phyloP scores from a whole-genome alignment of 2,329 filamentous ascomycete genomes.

The Pseudogymnoascus destructans region DNA sequence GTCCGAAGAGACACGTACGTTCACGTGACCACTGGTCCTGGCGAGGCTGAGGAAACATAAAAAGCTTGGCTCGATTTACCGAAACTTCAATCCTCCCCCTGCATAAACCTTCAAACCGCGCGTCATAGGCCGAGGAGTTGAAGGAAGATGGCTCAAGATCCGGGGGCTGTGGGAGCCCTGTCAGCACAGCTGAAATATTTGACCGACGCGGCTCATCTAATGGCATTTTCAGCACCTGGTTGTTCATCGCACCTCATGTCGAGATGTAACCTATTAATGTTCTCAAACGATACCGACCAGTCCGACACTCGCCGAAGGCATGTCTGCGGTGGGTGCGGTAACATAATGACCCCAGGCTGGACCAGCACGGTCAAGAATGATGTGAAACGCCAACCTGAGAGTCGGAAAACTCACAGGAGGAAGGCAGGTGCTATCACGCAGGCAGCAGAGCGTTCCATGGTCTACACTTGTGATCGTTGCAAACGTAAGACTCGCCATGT shows the following conservation, averaged over 20 bases:
- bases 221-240: constrained; percentile 39
- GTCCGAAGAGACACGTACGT: not conserved
- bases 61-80: constrained; percentile 6
- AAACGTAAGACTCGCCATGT: constrained; percentile 18
- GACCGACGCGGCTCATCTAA: constrained; percentile 45
- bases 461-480: constrained; percentile 23
- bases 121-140: not conserved
- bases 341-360: constrained; percentile 42
- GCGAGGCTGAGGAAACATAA: constrained; percentile 2
- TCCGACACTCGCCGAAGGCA: constrained; percentile 40
- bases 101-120: not conserved
- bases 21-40: not conserved
- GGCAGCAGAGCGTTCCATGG: constrained; percentile 13
- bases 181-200: constrained; percentile 29
- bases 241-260: constrained; percentile 48
- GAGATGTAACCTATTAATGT: constrained; percentile 37
- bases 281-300: constrained; percentile 32
- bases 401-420: not conserved
- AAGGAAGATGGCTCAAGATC: constrained; percentile 5
- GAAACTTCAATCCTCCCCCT: constrained; percentile 5
- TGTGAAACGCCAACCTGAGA: not conserved
- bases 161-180: not conserved
- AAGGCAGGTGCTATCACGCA: constrained; percentile 9
- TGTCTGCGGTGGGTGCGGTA: constrained; percentile 46
- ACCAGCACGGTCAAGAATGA: constrained; percentile 16